Base-by-base conservation (phyloP, 306 rosid genomes). In the Myrica gale region DNA sequence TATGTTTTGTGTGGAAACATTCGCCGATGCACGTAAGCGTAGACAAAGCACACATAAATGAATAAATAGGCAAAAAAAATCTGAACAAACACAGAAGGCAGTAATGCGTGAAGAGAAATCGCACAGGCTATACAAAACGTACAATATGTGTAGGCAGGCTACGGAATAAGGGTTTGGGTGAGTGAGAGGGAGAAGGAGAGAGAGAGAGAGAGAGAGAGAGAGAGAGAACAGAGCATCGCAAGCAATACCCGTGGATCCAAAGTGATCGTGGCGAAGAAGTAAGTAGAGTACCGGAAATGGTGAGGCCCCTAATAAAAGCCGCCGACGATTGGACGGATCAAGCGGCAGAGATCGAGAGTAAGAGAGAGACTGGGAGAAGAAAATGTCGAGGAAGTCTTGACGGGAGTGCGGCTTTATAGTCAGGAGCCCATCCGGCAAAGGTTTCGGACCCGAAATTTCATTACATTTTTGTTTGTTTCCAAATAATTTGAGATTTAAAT, bases 371-470 rank as follows among this genome's bases (percentile, higher is more conserved):
- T 16, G 48, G n/a, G 46, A 4, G 65, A 19, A 0, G 32, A 53
- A 60, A 73, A 9, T 48, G 55, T 0, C 3, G 23, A 17, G 5
- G 5, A 41, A 50, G 63, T 7, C 1, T 1, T 19, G 17, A 20
- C 55, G 6, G 9, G 54, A 26, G 32, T 26, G 32, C 32, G 32
- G 32, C 32, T 26, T 26, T 26, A 26, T 26, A 26, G 32, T 26
- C 32, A 26, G 1, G 12, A 11, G 13, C 0, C 39, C n/a, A 11
- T 17, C 1, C 1, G 32, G 32, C 43, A 9, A 11, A 5, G 37
- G 54, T 26, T 41, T 3, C 73, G 78, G 88, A 72, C 83, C 63
- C 74, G 8, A 81, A 71, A 75, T 6, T 71, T 58, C 26, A 23
- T 23, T 23, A 23, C 26, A 23, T 23, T 23, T 23, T 23, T n/a